These are phyloP conservation scores for Wallacemonas collosoma DNA, from an alignment of 208 protist genomes.

Conservation along the genomic window DNA sequence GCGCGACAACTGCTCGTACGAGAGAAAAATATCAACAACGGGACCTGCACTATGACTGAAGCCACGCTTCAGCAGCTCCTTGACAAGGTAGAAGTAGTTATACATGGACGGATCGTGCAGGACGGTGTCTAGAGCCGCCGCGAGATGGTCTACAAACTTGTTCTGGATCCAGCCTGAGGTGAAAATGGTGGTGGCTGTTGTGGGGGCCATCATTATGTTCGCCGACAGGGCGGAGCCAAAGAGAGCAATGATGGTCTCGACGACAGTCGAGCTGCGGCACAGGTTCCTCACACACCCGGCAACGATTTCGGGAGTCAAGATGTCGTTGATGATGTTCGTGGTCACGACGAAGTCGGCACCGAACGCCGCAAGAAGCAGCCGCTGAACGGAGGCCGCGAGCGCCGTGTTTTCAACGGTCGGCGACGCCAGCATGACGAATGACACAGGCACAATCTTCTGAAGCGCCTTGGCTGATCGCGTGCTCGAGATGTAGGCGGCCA, in stretches of 20 bases:
- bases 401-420: constrained; percentile 21
- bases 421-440: constrained; percentile 23
- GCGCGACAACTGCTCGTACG: constrained; percentile 33
- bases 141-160: constrained; percentile 36
- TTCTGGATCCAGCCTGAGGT: constrained; percentile 53
- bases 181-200: constrained; percentile 43
- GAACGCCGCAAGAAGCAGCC: constrained; percentile 66
- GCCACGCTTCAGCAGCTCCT: constrained; percentile 69
- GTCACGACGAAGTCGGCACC: constrained; percentile 49
- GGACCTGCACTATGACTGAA: constrained; percentile 72
- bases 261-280: constrained; percentile 46
- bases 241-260: constrained; percentile 64
- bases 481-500: constrained; percentile 32
- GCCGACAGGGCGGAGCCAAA: constrained; percentile 58
- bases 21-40: constrained; percentile 62
- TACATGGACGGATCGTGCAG: constrained; percentile 37
- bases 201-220: constrained; percentile 43
- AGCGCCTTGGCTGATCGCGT: constrained; percentile 11
- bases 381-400: constrained; percentile 47
- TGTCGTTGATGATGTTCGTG: constrained; percentile 45
- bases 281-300: constrained; percentile 34
- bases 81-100: constrained; percentile 73
- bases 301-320: constrained; percentile 42
- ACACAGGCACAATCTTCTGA: constrained; percentile 21
- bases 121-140: constrained; percentile 32